Conservation (phyloP, 257 asterid species). For the Osmanthus fragrans region DNA sequence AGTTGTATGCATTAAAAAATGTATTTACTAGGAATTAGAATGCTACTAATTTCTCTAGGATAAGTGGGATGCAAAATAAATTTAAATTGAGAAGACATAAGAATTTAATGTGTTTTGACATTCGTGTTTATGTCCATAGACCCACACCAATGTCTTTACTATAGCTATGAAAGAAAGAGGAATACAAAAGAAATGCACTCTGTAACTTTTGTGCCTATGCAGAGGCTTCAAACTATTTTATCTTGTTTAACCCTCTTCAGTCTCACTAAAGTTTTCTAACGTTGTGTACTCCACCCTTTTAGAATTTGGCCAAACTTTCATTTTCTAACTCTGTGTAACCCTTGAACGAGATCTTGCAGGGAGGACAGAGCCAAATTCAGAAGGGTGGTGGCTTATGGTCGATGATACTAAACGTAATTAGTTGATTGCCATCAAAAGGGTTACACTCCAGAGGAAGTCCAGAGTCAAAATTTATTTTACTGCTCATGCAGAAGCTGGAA, state of each 20-base stretch:
- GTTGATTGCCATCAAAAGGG: too few relatives aligned
- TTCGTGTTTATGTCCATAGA: neutral
- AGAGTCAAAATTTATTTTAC: too few relatives aligned
- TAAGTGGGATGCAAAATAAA: neutral
- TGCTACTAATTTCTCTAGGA: neutral
- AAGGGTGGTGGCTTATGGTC: too few relatives aligned
- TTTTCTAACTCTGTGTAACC: too few relatives aligned
- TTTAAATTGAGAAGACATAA: neutral
- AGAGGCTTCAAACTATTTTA: neutral
- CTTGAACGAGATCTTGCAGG: too few relatives aligned
- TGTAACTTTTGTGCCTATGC: neutral
- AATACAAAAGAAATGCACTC: neutral
- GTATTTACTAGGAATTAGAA: neutral
- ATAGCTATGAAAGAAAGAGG: neutral
- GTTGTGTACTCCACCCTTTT: neutral
- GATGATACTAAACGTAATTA: too few relatives aligned
- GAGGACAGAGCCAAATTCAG: too few relatives aligned
- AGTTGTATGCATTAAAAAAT: neutral
- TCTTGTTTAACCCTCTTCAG: neutral
- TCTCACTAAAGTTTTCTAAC: neutral
- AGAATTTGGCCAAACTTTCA: too few relatives aligned
- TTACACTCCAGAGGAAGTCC: too few relatives aligned
- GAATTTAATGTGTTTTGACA: neutral
- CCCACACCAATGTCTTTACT: neutral
- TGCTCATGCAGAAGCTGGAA: too few relatives aligned